phyloP scores from a whole-genome alignment of 352 stramenopile genomes.

The Globisporangium paddicum region DNA sequence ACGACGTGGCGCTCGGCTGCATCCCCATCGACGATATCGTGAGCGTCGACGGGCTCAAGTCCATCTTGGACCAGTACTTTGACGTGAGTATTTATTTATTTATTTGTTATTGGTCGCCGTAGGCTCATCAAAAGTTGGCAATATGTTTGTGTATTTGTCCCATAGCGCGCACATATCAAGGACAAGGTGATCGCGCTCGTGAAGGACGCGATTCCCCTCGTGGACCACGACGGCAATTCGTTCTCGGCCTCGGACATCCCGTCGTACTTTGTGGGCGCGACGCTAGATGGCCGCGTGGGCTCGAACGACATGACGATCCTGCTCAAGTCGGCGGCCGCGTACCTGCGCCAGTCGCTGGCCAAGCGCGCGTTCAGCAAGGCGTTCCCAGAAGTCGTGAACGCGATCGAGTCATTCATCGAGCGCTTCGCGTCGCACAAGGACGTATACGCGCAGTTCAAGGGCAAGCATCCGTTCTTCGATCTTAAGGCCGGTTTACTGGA shows the following conservation, averaged over 20 bases:
- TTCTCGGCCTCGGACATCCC: constrained; percentile 44
- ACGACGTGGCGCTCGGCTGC: constrained; percentile 58
- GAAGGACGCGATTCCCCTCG: constrained; percentile 45
- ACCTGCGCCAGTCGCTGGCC: constrained; percentile 47
- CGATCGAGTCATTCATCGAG: constrained; percentile 50
- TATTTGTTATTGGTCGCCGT: background rate
- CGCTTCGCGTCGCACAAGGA: constrained; percentile 30
- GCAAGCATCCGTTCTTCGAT: constrained; percentile 46
- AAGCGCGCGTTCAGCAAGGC: constrained; percentile 43
- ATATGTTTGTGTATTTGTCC: background rate
- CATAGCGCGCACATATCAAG: constrained; percentile 49
- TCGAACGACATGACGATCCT: constrained; percentile 43
- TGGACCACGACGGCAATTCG: constrained; percentile 16
- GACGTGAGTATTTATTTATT: constrained; percentile 21
- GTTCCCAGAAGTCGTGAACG: constrained; percentile 48
- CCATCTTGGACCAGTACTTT: constrained; percentile 50
- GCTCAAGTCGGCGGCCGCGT: constrained; percentile 48
- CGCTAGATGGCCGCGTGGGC: constrained; percentile 47
- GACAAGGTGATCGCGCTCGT: constrained; percentile 71
- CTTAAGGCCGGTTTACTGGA: constrained; percentile 22
- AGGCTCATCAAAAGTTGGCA: background rate
- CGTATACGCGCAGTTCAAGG: constrained; percentile 34
- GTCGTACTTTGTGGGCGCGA: constrained; percentile 42
- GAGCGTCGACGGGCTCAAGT: constrained; percentile 38
- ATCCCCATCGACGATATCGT: constrained; percentile 34